Base-by-base conservation (phyloP, 202 grass and related monocot genomes). In the Panicum hallii region DNA sequence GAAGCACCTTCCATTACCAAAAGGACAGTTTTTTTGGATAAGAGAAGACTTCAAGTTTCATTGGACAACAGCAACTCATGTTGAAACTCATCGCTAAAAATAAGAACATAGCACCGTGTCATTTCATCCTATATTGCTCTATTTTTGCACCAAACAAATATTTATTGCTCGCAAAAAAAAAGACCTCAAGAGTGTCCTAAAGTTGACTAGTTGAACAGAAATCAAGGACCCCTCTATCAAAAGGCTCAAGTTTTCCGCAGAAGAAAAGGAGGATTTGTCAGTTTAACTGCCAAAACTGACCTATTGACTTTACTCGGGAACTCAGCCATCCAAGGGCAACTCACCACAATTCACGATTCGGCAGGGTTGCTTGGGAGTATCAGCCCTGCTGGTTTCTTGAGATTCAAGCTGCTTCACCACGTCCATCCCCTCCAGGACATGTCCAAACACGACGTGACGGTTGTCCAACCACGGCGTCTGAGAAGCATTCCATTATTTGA, bases 401-500 rank as follows among this genome's bases (percentile, higher is more conserved):
- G 89, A 84, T 61, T 94, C 91, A 68, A 94, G 91, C 74, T 80
- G 71, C 80, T n/a, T 89, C 79, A 94, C 86, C n/a, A 94, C 79
- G 22, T 89, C 89, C 91, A 94, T 91, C 48, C 91, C 89, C 77
- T 91, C 89, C 70, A 89, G 53, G 20, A 94, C 86, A 20, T 91
- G 86, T 68, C 91, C 91, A 91, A 94, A 91, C 62, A 94, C 91
- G 17, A 91, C 91, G n/a, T 94, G 91, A 67, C 79, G 85, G 74
- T 84, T 63, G 83, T 91, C 91, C 85, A 94, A 80, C 89, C 91
- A 91, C 53, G 88, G 86, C 78, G 91, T 91, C 91, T 91, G 86
- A 28, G 36, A 72, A 78, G 38, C 57, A 87, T 74, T 48, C 54
- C 26, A 77, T 88, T 69, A 50, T 87, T 86, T 54, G 5, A 89